Conservation (phyloP, 495 filamentous ascomycete species). For the Trichoderma orchidacearum region DNA sequence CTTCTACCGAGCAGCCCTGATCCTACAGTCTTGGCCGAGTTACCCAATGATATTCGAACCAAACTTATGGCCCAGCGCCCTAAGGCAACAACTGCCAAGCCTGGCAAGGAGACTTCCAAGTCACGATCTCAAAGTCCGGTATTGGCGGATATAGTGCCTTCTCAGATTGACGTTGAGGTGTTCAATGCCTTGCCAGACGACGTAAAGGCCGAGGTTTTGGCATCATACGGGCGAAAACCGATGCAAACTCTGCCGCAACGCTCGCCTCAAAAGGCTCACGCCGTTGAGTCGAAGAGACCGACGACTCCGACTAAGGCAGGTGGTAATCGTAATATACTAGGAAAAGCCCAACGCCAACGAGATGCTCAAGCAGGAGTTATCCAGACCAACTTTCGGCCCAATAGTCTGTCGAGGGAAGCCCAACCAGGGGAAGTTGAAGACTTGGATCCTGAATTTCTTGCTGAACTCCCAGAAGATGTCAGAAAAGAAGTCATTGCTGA, state of each 20-base stretch:
- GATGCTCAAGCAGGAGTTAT: slow-evolving; percentile 37
- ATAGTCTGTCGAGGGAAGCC: neutral
- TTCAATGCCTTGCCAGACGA: slow-evolving; percentile 71
- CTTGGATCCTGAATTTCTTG: slow-evolving; percentile 59
- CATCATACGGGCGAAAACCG: slow-evolving; percentile 39
- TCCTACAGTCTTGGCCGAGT: slow-evolving; percentile 57
- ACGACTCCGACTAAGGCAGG: slow-evolving; percentile 42
- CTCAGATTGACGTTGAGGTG: slow-evolving; percentile 56
- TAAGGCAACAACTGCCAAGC: slow-evolving; percentile 5
- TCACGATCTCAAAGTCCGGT: slow-evolving; percentile 29
- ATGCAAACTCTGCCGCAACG: slow-evolving; percentile 35
- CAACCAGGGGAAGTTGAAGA: slow-evolving; percentile 22
- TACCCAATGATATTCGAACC: slow-evolving; percentile 65
- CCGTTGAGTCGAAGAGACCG: slow-evolving; percentile 36
- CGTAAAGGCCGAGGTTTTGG: slow-evolving; percentile 65
- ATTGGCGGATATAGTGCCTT: slow-evolving; percentile 10
- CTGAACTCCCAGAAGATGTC: slow-evolving; percentile 70
- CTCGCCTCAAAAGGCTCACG: slow-evolving; percentile 41
- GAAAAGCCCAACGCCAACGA: slow-evolving; percentile 26
- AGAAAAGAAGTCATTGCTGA: slow-evolving; percentile 64
- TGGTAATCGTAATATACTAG: slow-evolving; percentile 31
- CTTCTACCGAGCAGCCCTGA: slow-evolving; percentile 72
- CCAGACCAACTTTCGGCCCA: slow-evolving; percentile 52
- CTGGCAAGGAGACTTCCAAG: neutral
- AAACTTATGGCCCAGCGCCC: slow-evolving; percentile 40